These are phyloP conservation scores for Candida wancherniae DNA, from an alignment of 805 yeast species.

Conservation along the genomic window DNA sequence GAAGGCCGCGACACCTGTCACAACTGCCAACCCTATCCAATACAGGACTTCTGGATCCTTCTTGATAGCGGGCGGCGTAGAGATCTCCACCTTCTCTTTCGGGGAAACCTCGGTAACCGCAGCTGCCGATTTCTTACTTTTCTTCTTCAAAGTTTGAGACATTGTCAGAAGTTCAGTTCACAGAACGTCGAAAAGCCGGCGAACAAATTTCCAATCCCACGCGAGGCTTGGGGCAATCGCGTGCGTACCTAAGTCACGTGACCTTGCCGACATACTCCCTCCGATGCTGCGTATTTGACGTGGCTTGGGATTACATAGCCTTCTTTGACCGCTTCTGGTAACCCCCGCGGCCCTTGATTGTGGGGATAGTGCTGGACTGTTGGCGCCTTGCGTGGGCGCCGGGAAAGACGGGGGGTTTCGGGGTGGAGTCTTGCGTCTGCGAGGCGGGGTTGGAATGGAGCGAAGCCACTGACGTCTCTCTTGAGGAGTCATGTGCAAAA, in stretches of 20 bases:
- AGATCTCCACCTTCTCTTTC: neutral
- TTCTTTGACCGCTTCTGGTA: slow-evolving; percentile 40
- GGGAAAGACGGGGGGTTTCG: no score
- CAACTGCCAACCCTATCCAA: slow-evolving; percentile 29
- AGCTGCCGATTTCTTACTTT: slow-evolving; percentile 21
- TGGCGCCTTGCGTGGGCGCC: no score
- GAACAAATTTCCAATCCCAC: no score
- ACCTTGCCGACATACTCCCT: neutral
- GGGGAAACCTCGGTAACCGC: slow-evolving; percentile 7
- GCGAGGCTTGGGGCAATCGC: no score
- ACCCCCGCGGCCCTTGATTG: slow-evolving; percentile 41
- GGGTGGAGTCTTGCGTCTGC: no score
- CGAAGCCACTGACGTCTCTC: no score
- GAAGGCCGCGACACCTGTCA: slow-evolving; percentile 41
- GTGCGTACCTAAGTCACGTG: no score
- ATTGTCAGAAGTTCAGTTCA: no score
- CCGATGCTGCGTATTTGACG: neutral
- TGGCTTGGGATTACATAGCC: slow-evolving; percentile 25
- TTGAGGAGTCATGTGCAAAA: no score
- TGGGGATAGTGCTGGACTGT: no score
- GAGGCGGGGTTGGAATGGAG: no score
- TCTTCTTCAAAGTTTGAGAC: slow-evolving; percentile 27
- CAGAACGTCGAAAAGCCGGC: no score
- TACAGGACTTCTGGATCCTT: slow-evolving; percentile 28
- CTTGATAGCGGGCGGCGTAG: slow-evolving; percentile 1